These are phyloP conservation scores for Phytophthora quininea DNA, from an alignment of 352 stramenopile genomes.

Conservation along the genomic window DNA sequence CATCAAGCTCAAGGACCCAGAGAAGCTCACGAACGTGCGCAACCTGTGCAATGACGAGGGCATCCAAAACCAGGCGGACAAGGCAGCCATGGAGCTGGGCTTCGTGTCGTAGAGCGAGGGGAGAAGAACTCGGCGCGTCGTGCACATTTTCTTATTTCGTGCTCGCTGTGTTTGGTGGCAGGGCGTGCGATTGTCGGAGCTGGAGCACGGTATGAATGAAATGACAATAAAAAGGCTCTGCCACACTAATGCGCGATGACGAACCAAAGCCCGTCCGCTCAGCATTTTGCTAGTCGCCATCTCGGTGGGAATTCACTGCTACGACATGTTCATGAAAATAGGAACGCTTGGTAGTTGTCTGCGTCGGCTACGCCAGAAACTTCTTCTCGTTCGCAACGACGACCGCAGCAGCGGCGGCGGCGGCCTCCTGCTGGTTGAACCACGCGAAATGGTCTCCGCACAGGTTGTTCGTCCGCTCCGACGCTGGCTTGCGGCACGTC, in stretches of 20 bases:
- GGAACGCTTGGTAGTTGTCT: background rate
- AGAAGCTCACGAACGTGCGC: slow-evolving; percentile 86
- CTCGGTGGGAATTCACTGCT: too few relatives aligned
- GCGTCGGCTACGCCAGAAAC: slow-evolving; percentile 10
- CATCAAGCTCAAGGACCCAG: slow-evolving; percentile 85
- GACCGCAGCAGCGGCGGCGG: background rate
- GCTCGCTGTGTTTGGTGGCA: slow-evolving; percentile 20
- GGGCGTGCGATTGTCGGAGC: background rate
- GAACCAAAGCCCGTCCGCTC: background rate
- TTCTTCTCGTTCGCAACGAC: slow-evolving; percentile 1
- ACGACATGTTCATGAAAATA: too few relatives aligned
- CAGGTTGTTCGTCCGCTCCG: slow-evolving; percentile 51
- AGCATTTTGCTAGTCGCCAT: slow-evolving; percentile 5
- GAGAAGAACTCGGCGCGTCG: background rate
- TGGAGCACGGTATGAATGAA: background rate
- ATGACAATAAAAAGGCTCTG: background rate
- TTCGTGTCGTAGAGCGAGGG: slow-evolving; percentile 63
- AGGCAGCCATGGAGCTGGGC: slow-evolving; percentile 79
- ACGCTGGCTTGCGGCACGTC: slow-evolving; percentile 54
- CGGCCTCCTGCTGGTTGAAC: slow-evolving; percentile 21
- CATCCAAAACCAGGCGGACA: slow-evolving; percentile 81
- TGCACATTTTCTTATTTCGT: slow-evolving; percentile 22
- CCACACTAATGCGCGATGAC: background rate
- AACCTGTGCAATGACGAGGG: slow-evolving; percentile 78
- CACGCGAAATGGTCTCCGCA: slow-evolving; percentile 51